phyloP scores from a whole-genome alignment of 169 alveolate genomes.

The Sarcocystis neurona region DNA sequence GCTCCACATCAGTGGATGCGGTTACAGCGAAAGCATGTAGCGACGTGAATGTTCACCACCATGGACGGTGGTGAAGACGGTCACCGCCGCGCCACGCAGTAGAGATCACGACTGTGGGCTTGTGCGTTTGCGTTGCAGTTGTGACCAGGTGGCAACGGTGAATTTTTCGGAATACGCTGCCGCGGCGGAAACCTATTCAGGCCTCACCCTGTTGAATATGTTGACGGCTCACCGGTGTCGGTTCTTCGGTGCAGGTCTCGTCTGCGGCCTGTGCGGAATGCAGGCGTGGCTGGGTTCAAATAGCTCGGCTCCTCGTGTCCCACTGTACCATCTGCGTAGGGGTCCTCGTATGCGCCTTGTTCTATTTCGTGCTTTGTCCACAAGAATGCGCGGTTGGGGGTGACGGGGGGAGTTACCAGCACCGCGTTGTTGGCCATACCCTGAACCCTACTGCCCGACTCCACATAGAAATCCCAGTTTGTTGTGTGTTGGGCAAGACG shows the following conservation, averaged over 20 bases:
- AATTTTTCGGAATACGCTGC: no score
- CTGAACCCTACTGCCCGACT: background rate
- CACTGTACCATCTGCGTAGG: constrained; percentile 4
- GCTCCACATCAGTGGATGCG: no score
- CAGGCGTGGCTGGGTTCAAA: constrained; percentile 1
- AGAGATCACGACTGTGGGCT: no score
- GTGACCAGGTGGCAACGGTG: no score
- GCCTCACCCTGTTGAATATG: background rate
- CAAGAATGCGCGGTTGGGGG: background rate
- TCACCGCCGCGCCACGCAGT: no score
- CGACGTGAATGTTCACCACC: no score
- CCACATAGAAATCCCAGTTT: background rate
- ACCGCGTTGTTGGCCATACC: background rate
- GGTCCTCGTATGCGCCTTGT: constrained; percentile 4
- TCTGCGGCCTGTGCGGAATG: background rate
- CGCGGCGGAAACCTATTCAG: no score
- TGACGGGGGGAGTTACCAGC: background rate
- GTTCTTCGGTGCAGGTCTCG: constrained; percentile 13
- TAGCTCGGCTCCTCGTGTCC: background rate
- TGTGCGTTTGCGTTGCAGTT: no score
- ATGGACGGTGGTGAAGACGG: no score
- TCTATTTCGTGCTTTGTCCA: background rate
- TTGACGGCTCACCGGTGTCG: background rate
- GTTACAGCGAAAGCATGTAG: no score
- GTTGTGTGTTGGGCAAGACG: background rate